These are phyloP conservation scores for Tuber indicum DNA, from an alignment of 495 filamentous ascomycete genomes.

Conservation along the genomic window DNA sequence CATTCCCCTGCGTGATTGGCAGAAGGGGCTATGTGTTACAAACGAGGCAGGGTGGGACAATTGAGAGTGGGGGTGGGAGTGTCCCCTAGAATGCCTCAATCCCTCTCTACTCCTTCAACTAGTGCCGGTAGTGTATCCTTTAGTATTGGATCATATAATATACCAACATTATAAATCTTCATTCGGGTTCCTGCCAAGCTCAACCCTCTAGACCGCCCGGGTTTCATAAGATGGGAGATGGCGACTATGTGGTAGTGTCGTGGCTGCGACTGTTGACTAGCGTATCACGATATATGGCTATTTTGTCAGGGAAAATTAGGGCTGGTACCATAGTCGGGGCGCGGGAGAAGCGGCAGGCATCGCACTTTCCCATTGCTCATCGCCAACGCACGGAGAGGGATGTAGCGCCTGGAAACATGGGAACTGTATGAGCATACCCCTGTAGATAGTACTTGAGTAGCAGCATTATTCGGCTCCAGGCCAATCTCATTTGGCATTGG, in stretches of 20 bases:
- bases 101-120: not conserved
- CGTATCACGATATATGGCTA: not conserved
- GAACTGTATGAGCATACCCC: not conserved
- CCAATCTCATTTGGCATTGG: not conserved
- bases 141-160: not conserved
- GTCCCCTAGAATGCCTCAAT: not conserved
- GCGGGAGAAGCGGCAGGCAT: not conserved
- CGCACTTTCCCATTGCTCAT: not conserved
- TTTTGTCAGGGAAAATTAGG: not conserved
- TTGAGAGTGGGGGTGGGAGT: not conserved
- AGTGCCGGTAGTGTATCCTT: not conserved
- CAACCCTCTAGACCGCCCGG: not conserved
- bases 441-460: not conserved
- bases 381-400: not conserved
- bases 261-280: not conserved
- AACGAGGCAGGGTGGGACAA: not conserved
- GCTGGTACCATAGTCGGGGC: too few species aligned
- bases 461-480: not conserved
- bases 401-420: not conserved
- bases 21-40: not conserved
- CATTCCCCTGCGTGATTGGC: not conserved
- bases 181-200: not conserved
- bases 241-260: not conserved
- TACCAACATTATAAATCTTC: not conserved
- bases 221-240: not conserved